Conservation (phyloP, 441 rosid genomes). For the Daphne laureola region DNA sequence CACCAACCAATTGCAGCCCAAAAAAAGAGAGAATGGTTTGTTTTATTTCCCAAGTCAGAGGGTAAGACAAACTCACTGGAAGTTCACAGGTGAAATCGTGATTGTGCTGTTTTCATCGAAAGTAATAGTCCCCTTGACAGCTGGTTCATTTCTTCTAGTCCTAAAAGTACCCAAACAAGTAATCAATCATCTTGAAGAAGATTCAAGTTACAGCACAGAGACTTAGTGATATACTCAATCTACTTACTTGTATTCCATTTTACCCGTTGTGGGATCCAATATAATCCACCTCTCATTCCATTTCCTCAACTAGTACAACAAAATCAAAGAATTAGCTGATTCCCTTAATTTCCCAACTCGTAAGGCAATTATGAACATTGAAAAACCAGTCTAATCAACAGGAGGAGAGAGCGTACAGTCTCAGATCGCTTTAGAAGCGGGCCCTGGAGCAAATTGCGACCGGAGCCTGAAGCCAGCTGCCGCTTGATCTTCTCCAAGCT, state of each 20-base stretch:
- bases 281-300: slow-evolving; percentile 98
- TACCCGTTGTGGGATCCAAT: slow-evolving; percentile 92
- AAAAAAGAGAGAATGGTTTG: slow-evolving; percentile 28
- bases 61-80: slow-evolving; percentile 52
- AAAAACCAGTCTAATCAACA: neutral
- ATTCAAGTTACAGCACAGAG: too few species aligned
- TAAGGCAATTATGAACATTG: too few species aligned
- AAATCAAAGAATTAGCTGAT: too few species aligned
- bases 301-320: slow-evolving; percentile 52
- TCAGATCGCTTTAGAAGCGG: slow-evolving; percentile 97
- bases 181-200: neutral
- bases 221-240: neutral
- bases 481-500: slow-evolving; percentile 96
- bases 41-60: neutral
- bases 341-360: too few species aligned
- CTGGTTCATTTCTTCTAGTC: slow-evolving; percentile 81
- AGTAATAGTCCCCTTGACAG: slow-evolving; percentile 64
- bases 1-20: slow-evolving; percentile 85
- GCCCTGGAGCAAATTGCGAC: slow-evolving; percentile 78
- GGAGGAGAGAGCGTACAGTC: slow-evolving; percentile 46
- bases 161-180: slow-evolving; percentile 28
- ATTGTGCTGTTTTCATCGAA: slow-evolving; percentile 92
- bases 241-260: slow-evolving; percentile 95
- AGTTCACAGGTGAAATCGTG: slow-evolving; percentile 82
- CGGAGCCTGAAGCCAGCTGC: slow-evolving; percentile 90